phyloP scores from a whole-genome alignment of 2,329 filamentous ascomycete species.

The Whalleya microplaca region DNA sequence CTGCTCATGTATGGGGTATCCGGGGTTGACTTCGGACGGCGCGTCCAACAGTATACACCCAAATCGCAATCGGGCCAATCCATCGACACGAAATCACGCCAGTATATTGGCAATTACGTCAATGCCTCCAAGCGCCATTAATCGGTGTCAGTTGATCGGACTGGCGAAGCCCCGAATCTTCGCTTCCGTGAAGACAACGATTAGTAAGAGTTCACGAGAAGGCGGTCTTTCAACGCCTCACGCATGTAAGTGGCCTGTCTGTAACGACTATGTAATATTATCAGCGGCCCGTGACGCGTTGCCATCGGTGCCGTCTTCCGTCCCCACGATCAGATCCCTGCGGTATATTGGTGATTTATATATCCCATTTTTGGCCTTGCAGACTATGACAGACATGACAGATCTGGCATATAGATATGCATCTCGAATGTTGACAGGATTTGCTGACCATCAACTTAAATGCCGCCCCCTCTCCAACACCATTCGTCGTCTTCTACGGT shows the following conservation, averaged over 20 bases:
- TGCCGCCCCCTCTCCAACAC: slow-evolving; percentile 9
- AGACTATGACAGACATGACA: too few relatives aligned
- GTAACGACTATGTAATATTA: not conserved
- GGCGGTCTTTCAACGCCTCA: too few relatives aligned
- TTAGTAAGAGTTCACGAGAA: not conserved
- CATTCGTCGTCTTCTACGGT: not conserved
- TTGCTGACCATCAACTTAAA: slow-evolving; percentile 16
- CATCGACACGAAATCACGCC: not conserved
- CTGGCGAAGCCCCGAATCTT: not conserved
- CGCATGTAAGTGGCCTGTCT: too few relatives aligned
- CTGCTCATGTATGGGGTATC: not conserved
- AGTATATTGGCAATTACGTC: not conserved
- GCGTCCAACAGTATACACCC: not conserved
- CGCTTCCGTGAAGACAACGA: not conserved
- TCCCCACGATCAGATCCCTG: slow-evolving; percentile 4
- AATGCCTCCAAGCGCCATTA: not conserved
- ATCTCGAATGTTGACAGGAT: too few relatives aligned
- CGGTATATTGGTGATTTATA: not conserved
- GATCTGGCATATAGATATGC: too few relatives aligned
- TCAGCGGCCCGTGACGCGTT: slow-evolving; percentile 7
- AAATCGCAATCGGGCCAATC: not conserved
- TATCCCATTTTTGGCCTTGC: not conserved
- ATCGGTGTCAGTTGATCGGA: not conserved
- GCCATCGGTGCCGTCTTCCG: slow-evolving; percentile 8
- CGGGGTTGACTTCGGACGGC: not conserved